Evolutionary conservation across 2,329 filamentous ascomycete species (phyloP), one percentile per base, ranked within the genome.

Genomic region (Sporothrix luriei): DNA sequence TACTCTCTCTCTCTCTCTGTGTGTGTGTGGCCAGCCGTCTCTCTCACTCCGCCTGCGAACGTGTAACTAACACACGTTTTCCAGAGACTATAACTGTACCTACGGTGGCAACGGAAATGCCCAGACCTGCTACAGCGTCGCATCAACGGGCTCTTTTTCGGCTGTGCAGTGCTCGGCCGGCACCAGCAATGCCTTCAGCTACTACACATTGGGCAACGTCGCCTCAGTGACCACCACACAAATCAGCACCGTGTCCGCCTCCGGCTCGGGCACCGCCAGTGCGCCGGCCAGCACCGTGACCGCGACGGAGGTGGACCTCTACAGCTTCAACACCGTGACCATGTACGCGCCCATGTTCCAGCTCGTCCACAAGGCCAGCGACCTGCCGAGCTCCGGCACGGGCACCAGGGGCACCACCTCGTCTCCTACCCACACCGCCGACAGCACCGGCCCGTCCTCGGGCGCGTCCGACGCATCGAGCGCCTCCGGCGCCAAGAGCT

Each of bases 281-380:
- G 24, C n/a, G 4, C 29, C 51, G 1, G 59, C 16, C 24, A 16
- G 10, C 11, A 40, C 49, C 11, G 49, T 43, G 3, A 54, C 64
- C n/a, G 9, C 13, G 19, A 68, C 66, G 2, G 54, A 5, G 29
- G 29, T 46, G 40, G 6, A 54, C 33, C 21, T 59, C 29, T 49
- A 24, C 66, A 16, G 11, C 24, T 40, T 71, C 19, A 48, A 21
- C 46, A 66, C 62, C 26, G 38, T 43, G 57, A 70, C 49, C 1
- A 16, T 78, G 1, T 74, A 65, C 14, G 77, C 77, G 19, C 76
- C 77, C 4, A 71, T 79, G 55, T 74, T 78, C 71, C 78, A 79
- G 71, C 74, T 79, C 65, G 74, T 75, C 54, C 73, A 67, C 61
- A 61, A 59, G 19, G 68, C 70, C 55, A 57, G 14, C 48, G 71